A percentile compares a stretch with the other conserved stretches of the same genome.
These are phyloP conservation scores for Citeromyces hawaiiensis DNA, from an alignment of 1,139 yeast species.

Conservation along the genomic window DNA sequence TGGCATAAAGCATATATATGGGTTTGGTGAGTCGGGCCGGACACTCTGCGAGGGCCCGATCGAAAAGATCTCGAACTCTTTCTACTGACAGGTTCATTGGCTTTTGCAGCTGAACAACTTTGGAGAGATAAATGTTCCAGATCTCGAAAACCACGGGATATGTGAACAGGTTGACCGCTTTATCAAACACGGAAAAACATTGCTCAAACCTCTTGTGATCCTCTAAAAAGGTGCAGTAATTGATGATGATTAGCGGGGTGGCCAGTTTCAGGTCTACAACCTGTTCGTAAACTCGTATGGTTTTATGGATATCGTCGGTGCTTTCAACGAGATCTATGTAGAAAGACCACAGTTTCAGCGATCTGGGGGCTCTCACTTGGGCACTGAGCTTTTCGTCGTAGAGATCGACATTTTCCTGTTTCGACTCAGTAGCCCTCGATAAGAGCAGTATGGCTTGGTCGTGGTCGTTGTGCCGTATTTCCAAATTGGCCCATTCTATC, in stretches of 20 bases:
- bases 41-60: slow-evolving; percentile 38
- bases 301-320: slow-evolving; percentile 28
- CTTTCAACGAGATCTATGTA: slow-evolving; percentile 68
- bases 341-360: slow-evolving; percentile 56
- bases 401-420: slow-evolving; percentile 18
- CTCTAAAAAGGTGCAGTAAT: slow-evolving; percentile 53
- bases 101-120: slow-evolving; percentile 23
- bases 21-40: slow-evolving; percentile 34
- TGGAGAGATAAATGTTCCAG: slow-evolving; percentile 58
- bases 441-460: slow-evolving; percentile 41
- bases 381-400: slow-evolving; percentile 34
- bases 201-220: slow-evolving; percentile 32
- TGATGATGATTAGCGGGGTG: slow-evolving; percentile 53
- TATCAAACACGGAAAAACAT: slow-evolving; percentile 53
- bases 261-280: slow-evolving; percentile 53
- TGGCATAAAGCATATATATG: slow-evolving; percentile 41
- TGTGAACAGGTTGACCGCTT: slow-evolving; percentile 46
- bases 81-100: slow-evolving; percentile 27
- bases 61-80: slow-evolving; percentile 62
- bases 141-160: slow-evolving; percentile 57
- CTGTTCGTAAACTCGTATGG: slow-evolving; percentile 40
- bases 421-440: slow-evolving; percentile 34
- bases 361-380: slow-evolving; percentile 46
- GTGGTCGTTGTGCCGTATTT: slow-evolving; percentile 33
- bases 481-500: slow-evolving; percentile 62